Evolutionary conservation across 2,329 filamentous ascomycete species (phyloP).

Genomic region (Trichoderma lentiforme): DNA sequence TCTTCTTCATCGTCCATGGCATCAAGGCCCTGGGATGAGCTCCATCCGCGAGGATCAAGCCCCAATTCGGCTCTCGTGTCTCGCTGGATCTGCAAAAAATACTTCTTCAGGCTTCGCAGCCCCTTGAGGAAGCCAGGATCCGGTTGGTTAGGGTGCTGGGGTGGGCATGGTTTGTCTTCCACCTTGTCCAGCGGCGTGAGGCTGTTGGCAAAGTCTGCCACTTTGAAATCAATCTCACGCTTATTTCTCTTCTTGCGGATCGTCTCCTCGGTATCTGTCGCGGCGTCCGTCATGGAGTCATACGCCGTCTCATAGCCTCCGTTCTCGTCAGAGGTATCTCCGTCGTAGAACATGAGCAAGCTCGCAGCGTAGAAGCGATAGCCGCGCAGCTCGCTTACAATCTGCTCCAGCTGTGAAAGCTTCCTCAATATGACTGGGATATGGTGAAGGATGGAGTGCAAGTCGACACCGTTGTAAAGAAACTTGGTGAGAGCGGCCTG

Average conservation of each 20-base stretch:
- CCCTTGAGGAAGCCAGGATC: constrained; percentile 89
- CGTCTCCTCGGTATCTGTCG: constrained; percentile 57
- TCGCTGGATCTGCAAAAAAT: constrained; percentile 82
- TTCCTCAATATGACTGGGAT: constrained; percentile 86
- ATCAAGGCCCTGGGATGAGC: constrained; percentile 14
- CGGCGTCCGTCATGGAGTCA: constrained; percentile 57
- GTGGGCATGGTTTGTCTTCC: constrained; percentile 67
- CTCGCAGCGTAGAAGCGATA: constrained; percentile 97
- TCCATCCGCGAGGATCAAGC: constrained; percentile 36
- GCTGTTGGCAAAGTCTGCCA: constrained; percentile 98
- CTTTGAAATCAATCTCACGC: constrained; percentile 82
- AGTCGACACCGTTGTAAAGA: constrained; percentile 82
- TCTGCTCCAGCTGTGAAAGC: constrained; percentile 75
- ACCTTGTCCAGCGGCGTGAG: constrained; percentile 80
- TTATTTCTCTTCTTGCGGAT: constrained; percentile 47
- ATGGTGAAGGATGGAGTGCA: constrained; percentile 75
- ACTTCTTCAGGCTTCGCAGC: constrained; percentile 71
- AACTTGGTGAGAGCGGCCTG: constrained; percentile 85
- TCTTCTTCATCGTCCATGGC: constrained; percentile 30
- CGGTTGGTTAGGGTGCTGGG: constrained; percentile 72
- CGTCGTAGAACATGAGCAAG: constrained; percentile 93
- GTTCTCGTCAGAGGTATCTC: constrained; percentile 57
- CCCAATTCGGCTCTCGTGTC: constrained; percentile 62
- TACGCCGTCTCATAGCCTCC: constrained; percentile 49
- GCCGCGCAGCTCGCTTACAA: constrained; percentile 73